phyloP scores from a whole-genome alignment of 257 asterid genomes.

The Solanum acaule region DNA sequence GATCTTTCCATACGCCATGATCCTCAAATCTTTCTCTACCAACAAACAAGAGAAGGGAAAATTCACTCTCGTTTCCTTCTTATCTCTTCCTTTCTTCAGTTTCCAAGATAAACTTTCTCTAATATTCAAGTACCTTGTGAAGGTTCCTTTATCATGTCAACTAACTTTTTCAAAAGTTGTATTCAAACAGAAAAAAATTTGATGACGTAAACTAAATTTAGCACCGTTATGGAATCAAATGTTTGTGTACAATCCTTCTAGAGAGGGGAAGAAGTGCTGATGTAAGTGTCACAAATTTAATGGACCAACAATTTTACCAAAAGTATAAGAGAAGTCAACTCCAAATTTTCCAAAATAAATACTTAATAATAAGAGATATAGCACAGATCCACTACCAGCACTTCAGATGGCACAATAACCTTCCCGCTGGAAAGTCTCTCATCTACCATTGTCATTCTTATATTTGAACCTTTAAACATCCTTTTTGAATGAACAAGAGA shows the following conservation, averaged over 20 bases:
- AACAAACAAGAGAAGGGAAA: not conserved
- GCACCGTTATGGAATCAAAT: not conserved
- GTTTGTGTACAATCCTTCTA: not conserved
- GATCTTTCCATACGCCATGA: not conserved
- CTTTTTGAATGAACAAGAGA: conserved; percentile 21
- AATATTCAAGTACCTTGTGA: not conserved
- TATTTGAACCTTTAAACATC: conserved; percentile 17
- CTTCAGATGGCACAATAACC: conserved; percentile 43
- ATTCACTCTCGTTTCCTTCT: not conserved
- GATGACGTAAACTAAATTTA: not conserved
- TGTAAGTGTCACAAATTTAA: not conserved
- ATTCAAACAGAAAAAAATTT: too few relatives aligned
- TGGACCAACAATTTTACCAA: not conserved
- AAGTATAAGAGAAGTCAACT: not conserved
- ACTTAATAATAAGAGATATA: not conserved
- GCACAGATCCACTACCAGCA: conserved; percentile 47
- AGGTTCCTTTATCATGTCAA: not conserved
- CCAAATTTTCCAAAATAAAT: not conserved
- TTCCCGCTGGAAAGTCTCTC: conserved; percentile 30
- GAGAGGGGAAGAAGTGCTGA: not conserved
- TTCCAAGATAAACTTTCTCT: not conserved
- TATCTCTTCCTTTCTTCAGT: not conserved
- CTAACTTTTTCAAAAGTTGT: not conserved
- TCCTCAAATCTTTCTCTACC: not conserved
- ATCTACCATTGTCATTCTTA: conserved; percentile 51